These are phyloP conservation scores for Gardenia jasminoides DNA, from an alignment of 257 asterid genomes.

Conservation along the genomic window DNA sequence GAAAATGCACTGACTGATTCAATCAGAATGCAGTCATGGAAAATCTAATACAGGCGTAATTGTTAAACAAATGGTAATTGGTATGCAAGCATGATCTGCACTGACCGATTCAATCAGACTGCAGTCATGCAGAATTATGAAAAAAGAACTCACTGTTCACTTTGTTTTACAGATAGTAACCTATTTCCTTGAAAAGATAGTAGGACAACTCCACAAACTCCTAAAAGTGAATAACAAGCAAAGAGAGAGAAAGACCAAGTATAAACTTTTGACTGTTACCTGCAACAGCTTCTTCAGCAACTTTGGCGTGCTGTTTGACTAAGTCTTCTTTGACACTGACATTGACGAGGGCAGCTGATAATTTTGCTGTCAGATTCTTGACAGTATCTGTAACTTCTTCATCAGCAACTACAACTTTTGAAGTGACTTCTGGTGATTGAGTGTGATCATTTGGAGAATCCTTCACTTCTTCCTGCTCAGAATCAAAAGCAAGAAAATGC, in stretches of 20 bases:
- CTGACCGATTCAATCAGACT: neutral
- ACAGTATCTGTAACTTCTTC: constrained; percentile 48
- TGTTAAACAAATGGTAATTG: neutral
- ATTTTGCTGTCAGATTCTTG: constrained; percentile 47
- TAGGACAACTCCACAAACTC: neutral
- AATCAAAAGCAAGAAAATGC: neutral
- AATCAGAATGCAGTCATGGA: neutral
- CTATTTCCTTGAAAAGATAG: neutral
- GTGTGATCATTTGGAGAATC: constrained; percentile 38
- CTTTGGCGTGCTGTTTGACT: constrained; percentile 82
- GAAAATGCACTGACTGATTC: neutral
- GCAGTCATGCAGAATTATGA: no score
- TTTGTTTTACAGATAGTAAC: neutral
- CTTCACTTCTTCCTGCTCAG: constrained; percentile 47
- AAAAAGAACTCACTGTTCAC: neutral
- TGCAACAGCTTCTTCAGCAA: constrained; percentile 90
- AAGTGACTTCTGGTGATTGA: constrained; percentile 53
- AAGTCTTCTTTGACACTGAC: constrained; percentile 73
- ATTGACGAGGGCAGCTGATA: constrained; percentile 80
- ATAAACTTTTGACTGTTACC: constrained; percentile 33
- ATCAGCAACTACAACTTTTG: constrained; percentile 32
- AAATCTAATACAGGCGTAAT: no score
- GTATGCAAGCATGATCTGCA: neutral
- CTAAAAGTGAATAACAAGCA: neutral
- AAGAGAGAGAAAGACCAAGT: neutral